Percentiles rank a stretch among this genome's conserved stretches.
Conservation (phyloP, 176 grass and related monocot genomes). For the Zea luxurians region DNA sequence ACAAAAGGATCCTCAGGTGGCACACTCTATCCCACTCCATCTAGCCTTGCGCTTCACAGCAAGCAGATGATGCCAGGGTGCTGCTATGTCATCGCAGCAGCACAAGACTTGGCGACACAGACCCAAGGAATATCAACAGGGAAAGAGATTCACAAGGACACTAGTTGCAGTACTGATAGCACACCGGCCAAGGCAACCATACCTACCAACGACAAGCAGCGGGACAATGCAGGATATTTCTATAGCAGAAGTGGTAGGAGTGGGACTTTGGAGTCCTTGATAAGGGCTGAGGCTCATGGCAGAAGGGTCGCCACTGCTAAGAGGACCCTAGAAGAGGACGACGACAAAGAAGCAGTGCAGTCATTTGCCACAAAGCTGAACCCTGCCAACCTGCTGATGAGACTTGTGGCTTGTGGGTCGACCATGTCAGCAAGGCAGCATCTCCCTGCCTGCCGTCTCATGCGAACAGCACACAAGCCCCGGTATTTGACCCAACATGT, state of each 20-base stretch:
- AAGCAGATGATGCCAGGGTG: conserved; percentile 24
- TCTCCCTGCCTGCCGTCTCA: conserved; percentile 50
- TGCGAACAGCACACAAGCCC: conserved; percentile 43
- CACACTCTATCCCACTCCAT: conserved; percentile 38
- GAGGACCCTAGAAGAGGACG: conserved; percentile 40
- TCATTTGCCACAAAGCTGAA: conserved; percentile 53
- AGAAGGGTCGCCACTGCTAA: conserved; percentile 40
- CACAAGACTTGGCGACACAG: conserved; percentile 50
- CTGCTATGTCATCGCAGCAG: not conserved
- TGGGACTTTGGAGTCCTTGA: conserved; percentile 69
- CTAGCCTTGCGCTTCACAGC: conserved; percentile 33
- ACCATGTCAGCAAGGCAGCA: conserved; percentile 53
- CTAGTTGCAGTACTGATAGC: not conserved
- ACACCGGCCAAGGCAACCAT: not conserved
- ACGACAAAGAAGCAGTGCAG: conserved; percentile 25
- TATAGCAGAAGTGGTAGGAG: conserved; percentile 29
- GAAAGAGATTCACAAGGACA: conserved; percentile 4
- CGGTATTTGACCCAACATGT: conserved; percentile 36
- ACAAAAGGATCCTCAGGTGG: conserved; percentile 24
- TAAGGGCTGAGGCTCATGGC: conserved; percentile 60
- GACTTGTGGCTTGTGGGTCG: conserved; percentile 60
- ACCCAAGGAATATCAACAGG: conserved; percentile 26
- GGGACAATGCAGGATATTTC: not conserved
- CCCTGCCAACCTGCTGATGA: conserved; percentile 66
- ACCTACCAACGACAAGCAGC: conserved; percentile 26